Conservation (phyloP, 164 flowering plant species). For the Aristolochia californica region DNA sequence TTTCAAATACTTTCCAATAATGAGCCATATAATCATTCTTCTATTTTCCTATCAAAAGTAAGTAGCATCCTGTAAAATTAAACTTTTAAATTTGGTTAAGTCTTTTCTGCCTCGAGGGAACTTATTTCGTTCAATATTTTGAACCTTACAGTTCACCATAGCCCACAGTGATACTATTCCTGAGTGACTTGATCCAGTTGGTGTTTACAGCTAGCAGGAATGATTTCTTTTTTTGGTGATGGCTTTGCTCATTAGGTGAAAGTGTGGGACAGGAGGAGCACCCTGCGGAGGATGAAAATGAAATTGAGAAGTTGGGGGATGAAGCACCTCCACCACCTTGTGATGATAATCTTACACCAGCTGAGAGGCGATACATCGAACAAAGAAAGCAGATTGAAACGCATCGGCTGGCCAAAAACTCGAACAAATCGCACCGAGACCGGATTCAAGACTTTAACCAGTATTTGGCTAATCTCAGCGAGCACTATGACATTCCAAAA, state of each 20-base stretch:
- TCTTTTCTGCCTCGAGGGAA: background rate
- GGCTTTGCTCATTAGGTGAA: constrained; percentile 23
- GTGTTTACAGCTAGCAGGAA: too few species aligned
- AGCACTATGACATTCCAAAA: constrained; percentile 98
- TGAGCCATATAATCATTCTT: too few species aligned
- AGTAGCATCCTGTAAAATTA: too few species aligned
- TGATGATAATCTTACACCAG: constrained; percentile 69
- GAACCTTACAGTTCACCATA: too few species aligned
- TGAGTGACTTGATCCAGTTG: too few species aligned
- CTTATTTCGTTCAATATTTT: too few species aligned
- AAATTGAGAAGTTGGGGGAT: constrained; percentile 20
- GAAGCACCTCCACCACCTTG: constrained; percentile 24
- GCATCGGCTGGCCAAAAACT: constrained; percentile 48
- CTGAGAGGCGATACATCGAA: constrained; percentile 80
- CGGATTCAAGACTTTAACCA: constrained; percentile 84
- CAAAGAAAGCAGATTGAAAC: constrained; percentile 58
- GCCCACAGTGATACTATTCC: too few species aligned
- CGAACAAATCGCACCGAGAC: constrained; percentile 94
- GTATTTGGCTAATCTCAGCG: constrained; percentile 90
- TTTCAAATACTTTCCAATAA: too few species aligned
- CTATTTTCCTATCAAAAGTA: too few species aligned
- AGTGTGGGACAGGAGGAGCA: constrained; percentile 22
- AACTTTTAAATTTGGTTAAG: too few species aligned
- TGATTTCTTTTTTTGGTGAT: too few species aligned
- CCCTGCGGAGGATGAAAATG: constrained; percentile 24